Percentiles rank a stretch among this genome's conserved stretches.
These are phyloP conservation scores for Xylariomycetidae sp. DNA, from an alignment of 2,329 filamentous ascomycete species.

Conservation along the genomic window DNA sequence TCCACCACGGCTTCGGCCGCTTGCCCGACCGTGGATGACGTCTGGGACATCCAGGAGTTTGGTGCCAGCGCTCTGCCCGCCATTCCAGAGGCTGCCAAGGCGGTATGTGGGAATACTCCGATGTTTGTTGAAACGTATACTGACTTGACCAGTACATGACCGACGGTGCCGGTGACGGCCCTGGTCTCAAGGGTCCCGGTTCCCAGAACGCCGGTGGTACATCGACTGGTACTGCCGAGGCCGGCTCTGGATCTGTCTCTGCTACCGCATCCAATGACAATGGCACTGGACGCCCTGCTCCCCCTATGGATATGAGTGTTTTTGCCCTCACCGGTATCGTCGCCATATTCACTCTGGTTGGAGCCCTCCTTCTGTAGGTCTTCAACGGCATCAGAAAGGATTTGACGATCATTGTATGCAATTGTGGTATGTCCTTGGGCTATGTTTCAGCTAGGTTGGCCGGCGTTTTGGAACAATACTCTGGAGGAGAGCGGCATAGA, in stretches of 20 bases:
- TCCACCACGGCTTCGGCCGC: constrained; percentile 40
- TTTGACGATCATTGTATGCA: too few relatives aligned
- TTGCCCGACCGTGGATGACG: constrained; percentile 44
- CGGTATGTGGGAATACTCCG: constrained; percentile 13
- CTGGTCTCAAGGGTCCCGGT: constrained; percentile 47
- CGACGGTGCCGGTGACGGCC: constrained; percentile 47
- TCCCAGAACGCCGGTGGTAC: constrained; percentile 49
- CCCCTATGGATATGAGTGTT: constrained; percentile 33
- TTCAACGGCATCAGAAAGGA: too few relatives aligned
- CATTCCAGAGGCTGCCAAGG: constrained; percentile 45
- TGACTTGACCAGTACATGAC: constrained; percentile 41
- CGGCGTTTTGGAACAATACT: too few relatives aligned
- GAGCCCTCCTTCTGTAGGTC: constrained; percentile 36
- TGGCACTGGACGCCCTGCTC: constrained; percentile 24
- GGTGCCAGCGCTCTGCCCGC: constrained; percentile 43
- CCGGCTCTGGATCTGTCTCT: constrained; percentile 34
- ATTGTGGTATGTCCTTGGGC: too few relatives aligned
- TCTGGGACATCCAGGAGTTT: constrained; percentile 45
- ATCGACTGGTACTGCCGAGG: constrained; percentile 36
- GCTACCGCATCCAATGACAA: constrained; percentile 33
- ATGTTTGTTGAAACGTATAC: not conserved
- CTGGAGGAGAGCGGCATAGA: too few relatives aligned
- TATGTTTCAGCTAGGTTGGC: too few relatives aligned
- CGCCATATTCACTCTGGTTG: constrained; percentile 31
- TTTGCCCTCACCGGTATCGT: constrained; percentile 31